Evolutionary conservation across 768 basidiomycete species (phyloP), one percentile per base, ranked within the genome.

Genomic region (Termitomyces sp.): DNA sequence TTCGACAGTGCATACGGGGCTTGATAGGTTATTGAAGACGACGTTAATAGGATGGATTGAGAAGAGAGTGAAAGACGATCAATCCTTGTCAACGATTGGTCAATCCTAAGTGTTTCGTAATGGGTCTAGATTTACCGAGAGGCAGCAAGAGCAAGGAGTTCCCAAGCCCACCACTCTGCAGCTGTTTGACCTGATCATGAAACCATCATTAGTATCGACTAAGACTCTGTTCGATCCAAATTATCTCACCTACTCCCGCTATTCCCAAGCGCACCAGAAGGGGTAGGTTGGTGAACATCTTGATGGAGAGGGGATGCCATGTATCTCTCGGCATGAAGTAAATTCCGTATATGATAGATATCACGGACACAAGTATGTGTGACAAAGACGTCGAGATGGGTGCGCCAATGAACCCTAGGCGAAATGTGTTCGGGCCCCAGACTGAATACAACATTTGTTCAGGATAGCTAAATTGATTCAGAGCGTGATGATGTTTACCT

Each of bases 111-210:
- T 31, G 3, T 17, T 30, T 30, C 10, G 37, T 3, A 9, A 23
- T 40, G 23, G 19, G 35, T 10, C 9, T 3, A 23, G 9, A 66
- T 77, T 57, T 58, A 79, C 74, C 77, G 63, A 56, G 76, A 77
- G 3, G 80, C 80, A 17, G 74, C 78, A 3, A 82, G 71, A 26
- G 84, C 86, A 41, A 89, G 69, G 8, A 93, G 78, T 71, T 96
- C 94, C 94, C 94, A 95, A 38, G 88, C 86, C 94, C 94, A 98
- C 96, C 94, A 98, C 70, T 97, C 96, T 9, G 84, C 84, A 0
- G 90, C 91, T 5, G 82, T 85, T 69, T 93, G 92, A 1, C 84
- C 84, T 80, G 26, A 28, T n/a, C 3, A 33, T 19, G 21, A n/a
- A 19, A 12, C 35, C 35, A 33, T 4, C 17, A 8, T 53, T 30